Evolutionary conservation across 2,329 filamentous ascomycete species (phyloP), one percentile per base, ranked within the genome.

Genomic region (Emergomyces orientalis): DNA sequence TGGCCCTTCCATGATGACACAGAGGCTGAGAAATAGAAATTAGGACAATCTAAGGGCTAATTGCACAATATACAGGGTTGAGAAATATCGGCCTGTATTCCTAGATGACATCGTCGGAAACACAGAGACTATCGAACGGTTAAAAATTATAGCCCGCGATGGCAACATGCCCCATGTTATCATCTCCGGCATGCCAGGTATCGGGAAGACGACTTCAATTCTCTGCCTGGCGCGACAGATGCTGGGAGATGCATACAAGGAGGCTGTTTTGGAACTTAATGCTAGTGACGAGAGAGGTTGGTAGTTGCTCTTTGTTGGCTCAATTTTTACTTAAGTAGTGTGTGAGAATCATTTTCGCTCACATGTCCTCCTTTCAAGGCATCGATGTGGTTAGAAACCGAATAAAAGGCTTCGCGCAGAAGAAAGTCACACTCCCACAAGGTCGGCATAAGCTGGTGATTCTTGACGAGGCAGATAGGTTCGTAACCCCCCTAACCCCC

Each of bases 81-180:
- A 99, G 78, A 99, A 99, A 76, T 99, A 97, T 79, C 85, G 94
- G 47, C 94, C 94, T 0, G 84, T 96, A 61, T 95, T 95, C 77
- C 86, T 99, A 37, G 91, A 97, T 78, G 93, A 99, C 78, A 88
- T 99, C 61, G 94, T 99, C 62, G 94, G 94, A 72, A 99, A 99
- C 77, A 96, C 90, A 25, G 94, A 99, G 75, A 99, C 94, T 0
- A 91, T 99, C 70, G 93, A 97, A 76, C 89, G 94, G 62, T 81
- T 99, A 70, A 97, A 97, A 75, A 97, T 99, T 71, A 97, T 99
- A 70, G 92, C 94, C 56, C 94, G 92, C 76, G 94, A 97, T 79
- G 94, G 94, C 70, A 99, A 99, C 78, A 97, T 99, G 92, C 94
- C 94, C 2, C 94, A 99, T 78, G 86, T 99, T 72, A 97, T 99